Base-by-base conservation (phyloP, 805 yeast genomes). In the Cyberlindnera samutprakarnensis region DNA sequence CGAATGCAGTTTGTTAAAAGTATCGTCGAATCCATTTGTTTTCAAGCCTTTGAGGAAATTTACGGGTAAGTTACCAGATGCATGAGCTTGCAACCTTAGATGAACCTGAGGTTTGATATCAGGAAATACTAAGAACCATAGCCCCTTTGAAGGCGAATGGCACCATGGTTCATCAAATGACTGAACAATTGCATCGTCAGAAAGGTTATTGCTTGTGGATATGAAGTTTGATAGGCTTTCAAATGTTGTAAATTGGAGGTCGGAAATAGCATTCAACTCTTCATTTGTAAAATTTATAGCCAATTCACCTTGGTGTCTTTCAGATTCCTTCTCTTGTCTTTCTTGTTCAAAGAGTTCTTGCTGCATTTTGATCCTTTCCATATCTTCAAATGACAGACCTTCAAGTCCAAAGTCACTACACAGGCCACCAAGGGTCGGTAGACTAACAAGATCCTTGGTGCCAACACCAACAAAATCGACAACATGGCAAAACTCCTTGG, bases 391-490 rank as follows among this genome's bases (percentile, higher is more conserved):
- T 0, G 64, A 50, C 10, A 53, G 44, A 4, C 56, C 61, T 15
- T 61, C 50, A 7, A 59, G 39, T 3, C 22, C 27, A 15, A 34
- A 32, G 16, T 35, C 51, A 21, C 35, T 23, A 8, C 49, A 47
- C 3, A 47, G 32, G 7, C 64, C 67, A 23, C 65, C 59, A 11
- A 80, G 54, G 0, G 72, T 65, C 0, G 86, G 83, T 1, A 68
- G 64, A 2, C 79, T 66, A 11, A 64, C 65, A 4, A 78, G 60
- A 4, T 80, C 80, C 0, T 62, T 59, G n/a, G 59, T 61, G 11
- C 61, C 62, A 1, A 78, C 66, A 9, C 77, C 82, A n/a, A 77
- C 83, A 54, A 86, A 73, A 51, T 87, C 95, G 1, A 85, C 66
- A 6, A 88, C 66, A 45, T 78, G 80, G 47, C 96, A 86, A 37